Evolutionary conservation across 2,329 filamentous ascomycete genomes (phyloP).

Genomic region (Alternaria triticina): DNA sequence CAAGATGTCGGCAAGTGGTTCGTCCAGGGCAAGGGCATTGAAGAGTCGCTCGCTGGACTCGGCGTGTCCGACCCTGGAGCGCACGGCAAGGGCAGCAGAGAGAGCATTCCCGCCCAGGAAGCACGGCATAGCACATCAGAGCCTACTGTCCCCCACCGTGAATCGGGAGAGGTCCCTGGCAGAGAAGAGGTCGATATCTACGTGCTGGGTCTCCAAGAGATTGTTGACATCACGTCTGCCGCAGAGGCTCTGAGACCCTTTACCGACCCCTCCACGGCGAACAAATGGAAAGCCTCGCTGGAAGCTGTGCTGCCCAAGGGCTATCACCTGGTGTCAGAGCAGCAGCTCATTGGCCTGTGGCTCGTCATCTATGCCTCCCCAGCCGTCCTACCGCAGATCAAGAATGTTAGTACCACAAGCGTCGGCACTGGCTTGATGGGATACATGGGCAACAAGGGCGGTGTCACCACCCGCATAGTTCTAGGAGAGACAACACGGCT

Average conservation of each 20-base stretch:
- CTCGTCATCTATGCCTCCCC: conserved; percentile 86
- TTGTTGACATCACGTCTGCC: conserved; percentile 83
- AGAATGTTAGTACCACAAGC: conserved; percentile 79
- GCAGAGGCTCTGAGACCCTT: conserved; percentile 80
- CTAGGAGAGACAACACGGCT: conserved; percentile 88
- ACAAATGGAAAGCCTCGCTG: conserved; percentile 81
- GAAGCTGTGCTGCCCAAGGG: conserved; percentile 75
- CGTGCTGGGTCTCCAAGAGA: conserved; percentile 87
- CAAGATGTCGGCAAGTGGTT: conserved; percentile 92
- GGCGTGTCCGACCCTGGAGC: conserved; percentile 34
- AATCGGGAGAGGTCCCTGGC: conserved; percentile 58
- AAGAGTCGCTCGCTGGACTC: conserved; percentile 66
- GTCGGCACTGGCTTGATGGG: conserved; percentile 91
- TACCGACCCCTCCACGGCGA: conserved; percentile 72
- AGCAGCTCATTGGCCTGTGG: conserved; percentile 86
- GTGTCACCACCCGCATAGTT: conserved; percentile 79
- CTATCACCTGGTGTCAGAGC: conserved; percentile 77
- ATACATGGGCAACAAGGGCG: conserved; percentile 96
- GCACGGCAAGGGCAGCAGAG: conserved; percentile 45
- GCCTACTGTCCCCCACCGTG: conserved; percentile 53
- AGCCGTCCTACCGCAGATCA: conserved; percentile 74
- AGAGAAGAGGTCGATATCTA: conserved; percentile 84
- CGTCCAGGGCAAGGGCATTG: conserved; percentile 74
- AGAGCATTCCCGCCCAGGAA: conserved; percentile 58
- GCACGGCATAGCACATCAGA: conserved; percentile 51